These are phyloP conservation scores for Fraxinus floribunda DNA, from an alignment of 305 asterid genomes.

Conservation along the genomic window DNA sequence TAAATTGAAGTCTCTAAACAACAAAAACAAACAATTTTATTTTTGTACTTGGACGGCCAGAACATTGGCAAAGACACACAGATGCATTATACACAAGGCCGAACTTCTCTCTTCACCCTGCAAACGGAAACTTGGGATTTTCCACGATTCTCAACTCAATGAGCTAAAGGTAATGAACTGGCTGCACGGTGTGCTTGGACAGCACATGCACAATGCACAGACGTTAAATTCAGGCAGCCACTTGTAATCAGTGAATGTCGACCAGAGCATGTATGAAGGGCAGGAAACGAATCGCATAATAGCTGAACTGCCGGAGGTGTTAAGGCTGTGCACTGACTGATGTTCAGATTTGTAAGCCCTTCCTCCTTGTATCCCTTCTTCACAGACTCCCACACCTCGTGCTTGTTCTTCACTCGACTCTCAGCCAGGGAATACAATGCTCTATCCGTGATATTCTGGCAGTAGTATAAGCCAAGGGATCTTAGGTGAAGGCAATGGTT, in stretches of 20 bases:
- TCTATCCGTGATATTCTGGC: conserved; percentile 83
- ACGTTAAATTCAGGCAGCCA: conserved; percentile 82
- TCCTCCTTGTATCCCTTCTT: conserved; percentile 63
- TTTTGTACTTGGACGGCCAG: background rate
- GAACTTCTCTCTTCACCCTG: background rate
- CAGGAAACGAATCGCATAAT: conserved; percentile 83
- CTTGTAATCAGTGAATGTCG: conserved; percentile 86
- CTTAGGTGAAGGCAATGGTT: conserved; percentile 73
- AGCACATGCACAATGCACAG: conserved; percentile 85
- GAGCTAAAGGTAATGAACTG: conserved; percentile 55
- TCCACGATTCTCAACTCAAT: conserved; percentile 28
- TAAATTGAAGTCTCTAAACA: background rate
- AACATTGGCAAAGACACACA: background rate
- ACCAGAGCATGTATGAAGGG: conserved; percentile 85
- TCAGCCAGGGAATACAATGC: conserved; percentile 92
- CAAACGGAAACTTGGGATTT: background rate
- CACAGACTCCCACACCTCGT: conserved; percentile 52
- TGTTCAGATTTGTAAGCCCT: conserved; percentile 80
- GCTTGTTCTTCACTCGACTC: conserved; percentile 64
- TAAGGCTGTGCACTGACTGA: conserved; percentile 97
- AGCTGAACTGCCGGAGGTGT: conserved; percentile 99
- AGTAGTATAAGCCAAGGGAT: conserved; percentile 84
- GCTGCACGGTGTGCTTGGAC: conserved; percentile 61
- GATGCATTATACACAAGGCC: conserved; percentile 7
- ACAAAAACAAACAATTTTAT: background rate